Evolutionary conservation across 768 basidiomycete species (phyloP).

Genomic region (Dentipellis sp.): DNA sequence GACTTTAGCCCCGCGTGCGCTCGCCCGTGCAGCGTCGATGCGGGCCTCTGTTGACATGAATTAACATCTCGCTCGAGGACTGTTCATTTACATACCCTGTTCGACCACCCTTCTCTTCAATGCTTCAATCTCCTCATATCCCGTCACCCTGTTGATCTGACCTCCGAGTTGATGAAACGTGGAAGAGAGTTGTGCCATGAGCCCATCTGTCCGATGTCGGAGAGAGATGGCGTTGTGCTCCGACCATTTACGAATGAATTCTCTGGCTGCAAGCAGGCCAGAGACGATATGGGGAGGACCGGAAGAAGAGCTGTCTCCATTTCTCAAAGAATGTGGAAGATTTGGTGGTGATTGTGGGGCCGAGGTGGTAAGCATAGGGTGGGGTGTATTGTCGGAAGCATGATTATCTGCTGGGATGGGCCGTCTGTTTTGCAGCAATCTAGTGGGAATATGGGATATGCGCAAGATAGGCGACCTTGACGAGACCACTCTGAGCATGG

Average conservation of each 20-base stretch:
- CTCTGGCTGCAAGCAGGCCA: background rate
- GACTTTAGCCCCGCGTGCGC: conserved; percentile 63
- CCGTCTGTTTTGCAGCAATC: too few species aligned
- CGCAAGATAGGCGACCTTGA: too few species aligned
- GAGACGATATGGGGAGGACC: too few species aligned
- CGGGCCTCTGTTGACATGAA: conserved; percentile 47
- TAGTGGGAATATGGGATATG: too few species aligned
- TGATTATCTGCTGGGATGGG: too few species aligned
- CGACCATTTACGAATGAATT: conserved; percentile 35
- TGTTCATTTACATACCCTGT: conserved; percentile 51
- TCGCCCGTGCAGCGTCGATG: conserved; percentile 58
- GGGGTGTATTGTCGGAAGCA: too few species aligned
- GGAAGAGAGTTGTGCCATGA: conserved; percentile 45
- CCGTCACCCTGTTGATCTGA: conserved; percentile 80
- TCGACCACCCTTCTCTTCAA: conserved; percentile 69
- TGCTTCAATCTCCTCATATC: conserved; percentile 84
- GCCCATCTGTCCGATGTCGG: conserved; percentile 45
- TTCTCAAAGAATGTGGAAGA: too few species aligned
- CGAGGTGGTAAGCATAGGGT: too few species aligned
- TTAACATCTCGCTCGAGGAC: background rate
- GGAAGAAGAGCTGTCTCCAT: too few species aligned
- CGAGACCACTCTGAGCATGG: too few species aligned
- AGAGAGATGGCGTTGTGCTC: conserved; percentile 26
- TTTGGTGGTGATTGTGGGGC: too few species aligned
- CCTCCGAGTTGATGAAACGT: conserved; percentile 68